Percentiles rank a stretch among this genome's conserved stretches.
Evolutionary conservation across 129 eudicot genomes (phyloP).

Genomic region (Cynara cardunculus): DNA sequence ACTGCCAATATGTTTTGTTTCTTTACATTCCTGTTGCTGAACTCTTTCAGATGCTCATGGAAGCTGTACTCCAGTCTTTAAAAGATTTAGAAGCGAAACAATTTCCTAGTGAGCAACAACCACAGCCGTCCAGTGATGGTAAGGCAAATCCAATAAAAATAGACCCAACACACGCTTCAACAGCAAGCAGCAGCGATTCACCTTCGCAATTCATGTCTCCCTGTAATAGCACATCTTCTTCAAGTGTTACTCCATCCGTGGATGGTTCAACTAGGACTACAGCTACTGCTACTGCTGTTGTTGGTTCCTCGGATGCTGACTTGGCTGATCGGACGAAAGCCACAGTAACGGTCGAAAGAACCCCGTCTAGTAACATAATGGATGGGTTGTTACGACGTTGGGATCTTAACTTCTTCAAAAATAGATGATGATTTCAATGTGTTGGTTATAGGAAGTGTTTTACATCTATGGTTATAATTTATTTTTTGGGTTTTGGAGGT

Average conservation of each 20-base stretch:
- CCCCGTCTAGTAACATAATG: slow-evolving; percentile 62
- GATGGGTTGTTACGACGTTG: slow-evolving; percentile 87
- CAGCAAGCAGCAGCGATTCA: slow-evolving; percentile 30
- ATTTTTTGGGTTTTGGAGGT: slow-evolving; percentile 20
- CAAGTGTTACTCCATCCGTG: slow-evolving; percentile 12
- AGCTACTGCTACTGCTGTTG: not conserved
- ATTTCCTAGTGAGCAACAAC: slow-evolving; percentile 33
- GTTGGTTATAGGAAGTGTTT: slow-evolving; percentile 18
- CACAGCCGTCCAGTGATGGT: not conserved
- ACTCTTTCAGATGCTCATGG: slow-evolving; percentile 73
- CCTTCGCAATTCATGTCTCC: slow-evolving; percentile 33
- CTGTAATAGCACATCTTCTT: slow-evolving; percentile 33
- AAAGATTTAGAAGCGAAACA: slow-evolving; percentile 52
- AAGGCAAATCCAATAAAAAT: not conserved
- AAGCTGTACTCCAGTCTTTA: slow-evolving; percentile 69
- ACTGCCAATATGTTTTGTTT: not conserved
- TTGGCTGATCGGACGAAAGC: slow-evolving; percentile 59
- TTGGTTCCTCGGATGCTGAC: slow-evolving; percentile 39
- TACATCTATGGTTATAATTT: slow-evolving; percentile 9
- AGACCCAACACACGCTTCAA: slow-evolving; percentile 21
- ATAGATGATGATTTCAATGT: slow-evolving; percentile 37
- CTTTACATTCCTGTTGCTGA: not conserved
- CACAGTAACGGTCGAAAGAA: slow-evolving; percentile 69
- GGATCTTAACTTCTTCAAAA: slow-evolving; percentile 79
- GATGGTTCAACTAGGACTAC: slow-evolving; percentile 21